phyloP scores from a whole-genome alignment of 768 basidiomycete species.

The Stropharia rugosoannulata region DNA sequence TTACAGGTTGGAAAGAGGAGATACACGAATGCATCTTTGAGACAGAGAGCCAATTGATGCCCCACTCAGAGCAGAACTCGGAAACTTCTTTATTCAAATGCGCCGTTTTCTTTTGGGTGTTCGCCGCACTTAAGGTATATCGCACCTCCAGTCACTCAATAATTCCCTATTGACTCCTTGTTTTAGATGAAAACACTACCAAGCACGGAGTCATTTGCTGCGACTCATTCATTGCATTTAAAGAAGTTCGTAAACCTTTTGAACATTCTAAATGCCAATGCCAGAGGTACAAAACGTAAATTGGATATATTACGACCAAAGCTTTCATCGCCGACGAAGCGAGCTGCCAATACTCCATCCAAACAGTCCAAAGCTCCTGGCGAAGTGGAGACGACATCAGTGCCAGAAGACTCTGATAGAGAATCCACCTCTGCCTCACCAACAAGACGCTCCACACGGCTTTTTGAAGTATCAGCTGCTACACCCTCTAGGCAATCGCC shows the following conservation, averaged over 20 bases:
- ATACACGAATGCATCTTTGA: constrained; percentile 28
- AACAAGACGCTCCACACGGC: background rate
- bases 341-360: background rate
- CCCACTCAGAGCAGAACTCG: constrained; percentile 17
- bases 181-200: constrained; percentile 14
- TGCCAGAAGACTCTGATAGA: background rate
- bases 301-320: background rate
- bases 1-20: constrained; percentile 10
- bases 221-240: constrained; percentile 19
- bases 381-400: background rate
- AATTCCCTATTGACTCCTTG: background rate
- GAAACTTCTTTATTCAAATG: constrained; percentile 28
- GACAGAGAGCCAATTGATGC: constrained; percentile 32
- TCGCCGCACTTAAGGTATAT: constrained; percentile 36
- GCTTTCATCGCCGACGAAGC: background rate
- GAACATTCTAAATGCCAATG: constrained; percentile 19
- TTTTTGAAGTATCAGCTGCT: background rate
- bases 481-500: constrained; percentile 9
- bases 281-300: constrained; percentile 14
- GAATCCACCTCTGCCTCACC: constrained; percentile 14
- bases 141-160: background rate
- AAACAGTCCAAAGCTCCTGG: background rate
- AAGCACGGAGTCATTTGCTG: constrained; percentile 19
- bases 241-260: constrained; percentile 23
- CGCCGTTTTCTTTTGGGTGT: constrained; percentile 48